Evolutionary conservation across 2,329 filamentous ascomycete genomes (phyloP).

Genomic region (Hypoxylon sp.): DNA sequence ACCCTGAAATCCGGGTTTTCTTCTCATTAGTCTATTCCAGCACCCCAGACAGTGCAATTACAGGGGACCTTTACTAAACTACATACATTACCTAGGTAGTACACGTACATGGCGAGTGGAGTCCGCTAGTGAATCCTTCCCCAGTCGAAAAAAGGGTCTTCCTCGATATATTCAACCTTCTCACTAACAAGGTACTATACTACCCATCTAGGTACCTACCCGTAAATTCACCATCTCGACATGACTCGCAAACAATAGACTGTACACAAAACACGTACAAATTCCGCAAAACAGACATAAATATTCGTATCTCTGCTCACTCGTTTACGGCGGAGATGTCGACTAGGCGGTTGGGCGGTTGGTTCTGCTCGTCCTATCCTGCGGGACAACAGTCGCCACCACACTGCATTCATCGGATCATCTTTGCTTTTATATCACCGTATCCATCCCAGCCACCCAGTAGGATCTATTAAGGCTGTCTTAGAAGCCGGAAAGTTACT

Average conservation of each 20-base stretch:
- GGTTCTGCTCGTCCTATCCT: no score
- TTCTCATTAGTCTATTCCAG: constrained; percentile 42
- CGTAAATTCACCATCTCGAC: not conserved
- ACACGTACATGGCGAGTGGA: constrained; percentile 9
- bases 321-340: not conserved
- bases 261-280: no score
- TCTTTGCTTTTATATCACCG: not conserved
- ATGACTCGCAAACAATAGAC: not conserved
- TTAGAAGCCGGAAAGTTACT: not conserved
- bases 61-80: constrained; percentile 35
- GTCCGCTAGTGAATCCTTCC: constrained; percentile 24
- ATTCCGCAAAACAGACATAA: not conserved
- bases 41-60: constrained; percentile 45
- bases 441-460: not conserved
- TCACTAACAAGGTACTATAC: not conserved
- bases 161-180: constrained; percentile 9
- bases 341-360: not conserved
- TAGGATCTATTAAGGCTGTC: not conserved
- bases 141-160: constrained; percentile 18
- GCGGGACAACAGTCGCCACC: not conserved
- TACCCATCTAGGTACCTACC: no score
- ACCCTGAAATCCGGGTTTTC: constrained; percentile 46
- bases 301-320: not conserved
- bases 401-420: not conserved
- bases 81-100: constrained; percentile 5